Base-by-base conservation (phyloP, 192 early-diverging fungal genomes). In the Spinellus fusiger region DNA sequence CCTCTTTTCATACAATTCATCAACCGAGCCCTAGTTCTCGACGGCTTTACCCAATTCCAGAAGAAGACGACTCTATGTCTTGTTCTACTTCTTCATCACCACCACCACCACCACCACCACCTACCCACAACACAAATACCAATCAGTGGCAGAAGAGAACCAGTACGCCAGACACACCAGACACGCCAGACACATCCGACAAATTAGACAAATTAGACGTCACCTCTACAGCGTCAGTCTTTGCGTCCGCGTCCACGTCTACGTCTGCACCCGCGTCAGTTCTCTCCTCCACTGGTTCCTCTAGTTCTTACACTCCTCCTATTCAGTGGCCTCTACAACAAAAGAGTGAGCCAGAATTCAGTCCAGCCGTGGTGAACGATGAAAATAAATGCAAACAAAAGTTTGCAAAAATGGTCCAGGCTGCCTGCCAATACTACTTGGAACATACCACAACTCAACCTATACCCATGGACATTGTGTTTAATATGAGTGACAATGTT, bases 381-480 rank as follows among this genome's bases (percentile, higher is more conserved):
- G 69, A 71, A 48, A 40, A 55, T 10, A 44, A 47, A 28, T 60
- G 58, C 34, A 71, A 65, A 50, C 56, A 48, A 29, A 63, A 64
- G 37, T 71, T 71, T 62, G 59, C 54, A 6, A 71, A 65, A 27
- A 57, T 71, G 63, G 20, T 71, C 18, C 50, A 55, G 13, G 59
- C 54, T 3, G 53, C 69, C 5, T 55, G 61, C 35, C 34, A 28
- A 49, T 70, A 59, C 35, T 62, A 54, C 3, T 49, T 51, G 47
- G 29, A 70, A 20, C 49, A 58, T 31, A 46, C 48, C 9, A 27
- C 54, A 32, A 31, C 23, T 18, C 46, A 51, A 35, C 66, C 59
- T 0, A 50, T 29, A 20, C 48, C 59, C 32, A 70, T 71, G 54
- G 63, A 60, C 9, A 25, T 71, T 3, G 25, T 65, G 7, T 71